Evolutionary conservation across 805 yeast species (phyloP).

Genomic region (Sugiyamaella chiloensis): DNA sequence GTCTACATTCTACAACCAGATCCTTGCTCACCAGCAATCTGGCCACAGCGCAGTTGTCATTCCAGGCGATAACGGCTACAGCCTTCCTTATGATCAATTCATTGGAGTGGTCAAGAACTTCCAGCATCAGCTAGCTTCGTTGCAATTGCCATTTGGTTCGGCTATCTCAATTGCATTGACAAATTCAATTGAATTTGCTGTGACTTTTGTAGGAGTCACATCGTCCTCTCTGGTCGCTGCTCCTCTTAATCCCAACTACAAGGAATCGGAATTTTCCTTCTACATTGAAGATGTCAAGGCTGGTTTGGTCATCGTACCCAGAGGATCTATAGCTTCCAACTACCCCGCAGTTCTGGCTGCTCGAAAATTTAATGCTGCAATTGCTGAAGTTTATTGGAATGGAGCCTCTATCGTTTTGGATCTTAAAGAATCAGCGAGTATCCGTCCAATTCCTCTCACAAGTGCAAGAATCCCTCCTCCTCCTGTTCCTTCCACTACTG

Average conservation of each 20-base stretch:
- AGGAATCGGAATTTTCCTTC: slow-evolving; percentile 59
- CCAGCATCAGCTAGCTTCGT: slow-evolving; percentile 32
- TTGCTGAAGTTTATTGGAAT: slow-evolving; percentile 52
- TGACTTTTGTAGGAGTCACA: slow-evolving; percentile 55
- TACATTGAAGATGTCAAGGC: slow-evolving; percentile 60
- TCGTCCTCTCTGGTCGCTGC: slow-evolving; percentile 59
- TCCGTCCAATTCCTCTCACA: slow-evolving; percentile 12
- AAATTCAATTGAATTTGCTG: slow-evolving; percentile 57
- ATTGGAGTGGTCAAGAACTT: neutral
- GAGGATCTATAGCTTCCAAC: slow-evolving; percentile 41
- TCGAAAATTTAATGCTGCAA: slow-evolving; percentile 41
- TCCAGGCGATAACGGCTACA: slow-evolving; percentile 8
- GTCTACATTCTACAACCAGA: slow-evolving; percentile 22
- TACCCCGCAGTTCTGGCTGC: slow-evolving; percentile 53
- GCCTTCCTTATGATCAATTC: slow-evolving; percentile 2
- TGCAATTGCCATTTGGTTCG: slow-evolving; percentile 40
- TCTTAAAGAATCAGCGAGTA: slow-evolving; percentile 28
- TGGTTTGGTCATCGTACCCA: slow-evolving; percentile 54
- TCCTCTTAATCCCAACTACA: slow-evolving; percentile 64
- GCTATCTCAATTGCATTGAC: slow-evolving; percentile 60
- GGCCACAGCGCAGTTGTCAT: slow-evolving; percentile 15
- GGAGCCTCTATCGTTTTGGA: slow-evolving; percentile 41
- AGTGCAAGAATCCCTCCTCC: slow-evolving; percentile 11
- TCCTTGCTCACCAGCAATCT: slow-evolving; percentile 7
- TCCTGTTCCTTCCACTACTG: slow-evolving; percentile 50